Base-by-base conservation (phyloP, 106 monocot genomes). In the Vanilla planifolia region DNA sequence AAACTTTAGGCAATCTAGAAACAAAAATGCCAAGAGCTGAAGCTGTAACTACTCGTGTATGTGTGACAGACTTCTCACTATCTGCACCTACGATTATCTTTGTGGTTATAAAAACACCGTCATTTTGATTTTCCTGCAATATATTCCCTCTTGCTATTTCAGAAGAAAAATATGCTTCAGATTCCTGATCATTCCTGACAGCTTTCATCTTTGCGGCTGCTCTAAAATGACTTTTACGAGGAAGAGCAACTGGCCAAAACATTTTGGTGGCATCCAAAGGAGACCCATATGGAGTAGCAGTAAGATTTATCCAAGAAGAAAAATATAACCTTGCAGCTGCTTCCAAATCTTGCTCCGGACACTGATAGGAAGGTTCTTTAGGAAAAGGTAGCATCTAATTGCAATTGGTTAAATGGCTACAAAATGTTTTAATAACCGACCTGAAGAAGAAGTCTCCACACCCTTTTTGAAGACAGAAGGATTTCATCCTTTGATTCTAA, bases 131-230 rank as follows among this genome's bases (percentile, higher is more conserved):
- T 60, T 75, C 81, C 21, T 68, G 82, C 28, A 73, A 47, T 22
- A 32, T 40, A 63, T 34, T 68, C 62, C 68, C 92, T 33, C 65
- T 72, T 11, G 75, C 55, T 43, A 70, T 59, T 78, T 61, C 64
- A 77, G 60, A 70, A 47, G 46, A n/a, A 39, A 39, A 42, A 21
- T 45, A 65, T 62, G 48, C 59, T 56, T 60, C 37, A 58, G 19
- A 63, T 58, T 88, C 78, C 66, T 78, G 77, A 50, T 96, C 89
- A 68, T 69, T 73, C 60, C 73, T 81, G 26, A 62, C 75, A 75
- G 76, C 78, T 77, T 69, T 77, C 79, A 96, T 87, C 58, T 96
- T 96, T 33, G 96, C 96, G 67, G 84, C 95, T 69, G 90, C 96
- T 77, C 76, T 96, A 43, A 72, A 87, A 58, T 71, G 86, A 47